Percentiles rank a stretch among this genome's conserved stretches.
Conservation (phyloP, 192 early-diverging fungal species). For the Martensiomyces pterosporus region DNA sequence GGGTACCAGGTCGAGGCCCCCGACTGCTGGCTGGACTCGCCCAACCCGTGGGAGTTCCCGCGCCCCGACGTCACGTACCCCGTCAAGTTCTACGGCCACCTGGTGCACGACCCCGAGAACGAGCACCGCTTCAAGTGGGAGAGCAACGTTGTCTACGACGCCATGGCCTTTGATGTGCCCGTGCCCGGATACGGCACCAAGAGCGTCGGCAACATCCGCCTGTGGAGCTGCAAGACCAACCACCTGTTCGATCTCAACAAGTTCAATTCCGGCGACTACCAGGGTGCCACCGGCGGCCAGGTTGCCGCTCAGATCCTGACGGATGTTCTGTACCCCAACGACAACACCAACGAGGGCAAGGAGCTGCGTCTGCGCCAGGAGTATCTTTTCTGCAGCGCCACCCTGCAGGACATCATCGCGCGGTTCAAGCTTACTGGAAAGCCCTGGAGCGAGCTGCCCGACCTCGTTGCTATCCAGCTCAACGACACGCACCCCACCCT, state of each 20-base stretch:
- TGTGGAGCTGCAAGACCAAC: constrained; percentile 93
- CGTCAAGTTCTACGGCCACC: constrained; percentile 85
- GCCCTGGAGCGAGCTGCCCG: constrained; percentile 85
- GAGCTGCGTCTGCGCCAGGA: constrained; percentile 96
- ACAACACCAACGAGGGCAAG: constrained; percentile 97
- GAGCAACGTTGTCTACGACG: constrained; percentile 78
- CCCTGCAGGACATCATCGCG: constrained; percentile 82
- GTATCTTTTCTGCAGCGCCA: constrained; percentile 93
- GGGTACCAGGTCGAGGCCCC: constrained; percentile 93
- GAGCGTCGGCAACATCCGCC: constrained; percentile 93
- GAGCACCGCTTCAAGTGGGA: constrained; percentile 77
- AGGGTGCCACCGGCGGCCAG: constrained; percentile 87
- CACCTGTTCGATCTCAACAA: constrained; percentile 81
- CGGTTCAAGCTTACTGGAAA: constrained; percentile 87
- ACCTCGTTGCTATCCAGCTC: constrained; percentile 93
- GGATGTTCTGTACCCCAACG: constrained; percentile 94
- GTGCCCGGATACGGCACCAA: constrained; percentile 95
- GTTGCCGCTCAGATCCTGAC: constrained; percentile 92
- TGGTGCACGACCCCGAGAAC: constrained; percentile 71
- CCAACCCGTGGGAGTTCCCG: constrained; percentile 97
- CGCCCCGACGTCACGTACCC: constrained; percentile 88
- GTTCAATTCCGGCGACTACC: constrained; percentile 91
- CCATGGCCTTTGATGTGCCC: constrained; percentile 94
- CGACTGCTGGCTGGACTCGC: constrained; percentile 96
- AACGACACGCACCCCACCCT: constrained; percentile 98